Base-by-base conservation (phyloP, 2,329 filamentous ascomycete genomes). In the Neonectria faginata region DNA sequence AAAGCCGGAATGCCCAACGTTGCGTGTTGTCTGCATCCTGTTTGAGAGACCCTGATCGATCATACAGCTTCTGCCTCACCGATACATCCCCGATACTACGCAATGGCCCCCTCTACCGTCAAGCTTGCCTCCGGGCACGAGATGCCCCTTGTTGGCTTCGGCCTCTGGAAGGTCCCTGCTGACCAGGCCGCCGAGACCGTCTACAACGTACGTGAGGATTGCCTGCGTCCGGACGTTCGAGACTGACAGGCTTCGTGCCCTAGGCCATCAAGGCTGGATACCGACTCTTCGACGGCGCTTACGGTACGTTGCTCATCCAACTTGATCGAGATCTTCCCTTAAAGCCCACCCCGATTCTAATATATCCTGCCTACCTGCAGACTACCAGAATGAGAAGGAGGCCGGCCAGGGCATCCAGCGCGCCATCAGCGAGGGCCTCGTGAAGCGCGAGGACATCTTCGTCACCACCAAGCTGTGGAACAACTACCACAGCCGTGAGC, bases 401-500 rank as follows among this genome's bases (percentile, higher is more conserved):
- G 89, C 91, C 0, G 91, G 89, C 12, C 79, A 84, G 68, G 91
- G 87, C 20, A 87, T 92, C 73, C 86, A 83, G 69, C 85, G 78
- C 45, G 85, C 84, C 51, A 85, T 86, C 70, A 74, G 75, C 8
- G 83, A 89, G 66, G 86, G 86, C 33, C 84, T 89, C 51, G 83
- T 92, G 11, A 88, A 89, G 55, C 79, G 92, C 62, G 89, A 92
- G 79, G 92, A 97, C 33, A 89, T 97, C 76, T 97, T 97, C 86
- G 87, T 97, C 76, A 92, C 94, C 67, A 92, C 90, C 79, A 97
- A 97, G 85, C 89, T 97, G 55, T 97, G 93, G 93, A 94, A 94
- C 83, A 89, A 89, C 74, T 96, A 94, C 86, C 92, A 97, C 84
- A 89, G 93, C 74, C 86, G 84, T 69, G 89, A 94, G 69, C 86